Evolutionary conservation across 1,284 basidiomycete genomes (phyloP).

Genomic region (Cronartium quercuum): DNA sequence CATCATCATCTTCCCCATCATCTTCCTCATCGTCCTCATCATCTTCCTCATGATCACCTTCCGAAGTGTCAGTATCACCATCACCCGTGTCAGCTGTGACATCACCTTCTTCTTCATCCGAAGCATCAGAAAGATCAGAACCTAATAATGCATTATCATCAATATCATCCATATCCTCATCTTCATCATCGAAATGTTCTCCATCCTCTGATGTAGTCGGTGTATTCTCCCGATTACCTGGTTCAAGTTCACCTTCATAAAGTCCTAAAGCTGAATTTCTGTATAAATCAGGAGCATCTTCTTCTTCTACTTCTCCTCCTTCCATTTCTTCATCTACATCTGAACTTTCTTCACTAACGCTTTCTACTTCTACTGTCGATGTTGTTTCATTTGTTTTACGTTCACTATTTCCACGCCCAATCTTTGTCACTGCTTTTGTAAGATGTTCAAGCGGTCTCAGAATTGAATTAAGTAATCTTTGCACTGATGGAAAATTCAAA

Average conservation of each 20-base stretch:
- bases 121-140: constrained; percentile 39
- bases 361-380: constrained; percentile 51
- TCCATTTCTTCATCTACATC: constrained; percentile 39
- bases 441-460: constrained; percentile 83
- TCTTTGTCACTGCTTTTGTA: constrained; percentile 95
- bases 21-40: constrained; percentile 49
- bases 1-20: constrained; percentile 51
- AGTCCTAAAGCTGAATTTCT: constrained; percentile 94
- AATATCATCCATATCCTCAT: constrained; percentile 36
- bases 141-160: constrained; percentile 28
- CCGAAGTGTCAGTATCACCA: constrained; percentile 46
- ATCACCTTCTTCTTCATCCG: constrained; percentile 69
- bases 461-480: constrained; percentile 73
- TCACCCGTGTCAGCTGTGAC: constrained; percentile 53
- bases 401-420: constrained; percentile 75
- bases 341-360: constrained; percentile 51
- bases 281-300: constrained; percentile 88
- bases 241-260: constrained; percentile 56
- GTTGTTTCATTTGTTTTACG: constrained; percentile 56
- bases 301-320: constrained; percentile 56
- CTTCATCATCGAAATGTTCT: constrained; percentile 36
- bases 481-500: constrained; percentile 88
- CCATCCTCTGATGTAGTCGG: constrained; percentile 31
- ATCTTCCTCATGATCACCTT: constrained; percentile 44
- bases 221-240: constrained; percentile 26